Evolutionary conservation across 306 rosid genomes (phyloP), one percentile per base, ranked within the genome.

Genomic region (Argentina anserina): DNA sequence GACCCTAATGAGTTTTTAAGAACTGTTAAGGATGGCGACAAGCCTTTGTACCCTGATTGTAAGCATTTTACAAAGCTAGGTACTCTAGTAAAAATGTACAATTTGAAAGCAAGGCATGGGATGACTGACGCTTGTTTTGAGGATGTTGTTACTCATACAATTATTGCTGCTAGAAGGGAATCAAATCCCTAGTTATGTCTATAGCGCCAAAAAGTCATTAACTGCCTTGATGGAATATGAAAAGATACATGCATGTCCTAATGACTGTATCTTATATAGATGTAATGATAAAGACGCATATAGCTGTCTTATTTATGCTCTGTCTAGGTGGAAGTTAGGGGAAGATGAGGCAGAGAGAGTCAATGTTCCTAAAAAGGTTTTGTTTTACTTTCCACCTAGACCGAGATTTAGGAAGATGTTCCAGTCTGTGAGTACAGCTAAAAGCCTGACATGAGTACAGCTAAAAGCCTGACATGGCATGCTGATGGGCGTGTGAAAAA

Each of bases 381-480:
- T 40, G 26, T 67, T 56, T 39, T 67, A 67, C 21, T 43, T 67
- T 43, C 72, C 72, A 21, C 72, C 36, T n/a, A n/a, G n/a, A n/a
- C n/a, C n/a, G n/a, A n/a, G n/a, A n/a, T n/a, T n/a, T n/a, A n/a
- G n/a, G n/a, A n/a, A n/a, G n/a, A n/a, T n/a, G n/a, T n/a, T n/a
- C n/a, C n/a, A n/a, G n/a, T n/a, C n/a, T n/a, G n/a, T 6, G 10
- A 1, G 4, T 1, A 25, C 1, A 55, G 33, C 6, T 9, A 21
- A 21, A 2, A n/a, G n/a, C n/a, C n/a, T n/a, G n/a, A n/a, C n/a
- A n/a, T n/a, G n/a, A n/a, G n/a, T n/a, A n/a, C n/a, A n/a, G n/a
- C n/a, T n/a, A n/a, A n/a, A n/a, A 9, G 14, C 7, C 10, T 53
- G 14, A 21, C 31, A n/a, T 53, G 61, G 33, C 61, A 55, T 11